Percentiles rank a stretch among this genome's conserved stretches.
Conservation (phyloP, 208 protist species). For the Trypanosoma congolense region DNA sequence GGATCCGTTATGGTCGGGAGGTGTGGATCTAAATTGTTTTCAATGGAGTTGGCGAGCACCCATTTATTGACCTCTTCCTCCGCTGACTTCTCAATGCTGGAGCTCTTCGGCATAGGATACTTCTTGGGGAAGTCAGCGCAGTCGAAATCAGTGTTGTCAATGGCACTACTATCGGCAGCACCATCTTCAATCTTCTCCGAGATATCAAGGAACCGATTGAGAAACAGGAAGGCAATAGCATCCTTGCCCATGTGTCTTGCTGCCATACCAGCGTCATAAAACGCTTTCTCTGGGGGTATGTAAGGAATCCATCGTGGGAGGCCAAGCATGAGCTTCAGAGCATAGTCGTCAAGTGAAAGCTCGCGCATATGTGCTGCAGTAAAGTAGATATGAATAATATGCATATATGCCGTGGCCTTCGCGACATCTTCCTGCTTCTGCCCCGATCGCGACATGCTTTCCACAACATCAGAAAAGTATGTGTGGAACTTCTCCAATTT, state of each 20-base stretch:
- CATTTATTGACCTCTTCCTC: slow-evolving; percentile 88
- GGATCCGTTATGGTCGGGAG: slow-evolving; percentile 64
- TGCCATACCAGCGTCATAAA: slow-evolving; percentile 94
- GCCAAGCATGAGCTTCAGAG: slow-evolving; percentile 82
- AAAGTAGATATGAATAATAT: slow-evolving; percentile 85
- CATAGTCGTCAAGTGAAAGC: slow-evolving; percentile 62
- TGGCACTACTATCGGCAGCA: slow-evolving; percentile 53
- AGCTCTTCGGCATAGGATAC: slow-evolving; percentile 70
- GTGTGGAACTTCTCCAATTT: slow-evolving; percentile 58
- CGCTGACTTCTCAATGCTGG: slow-evolving; percentile 30
- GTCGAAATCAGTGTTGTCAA: slow-evolving; percentile 91
- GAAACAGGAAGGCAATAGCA: slow-evolving; percentile 91
- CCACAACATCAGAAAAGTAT: slow-evolving; percentile 55
- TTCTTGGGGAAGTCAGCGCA: slow-evolving; percentile 85
- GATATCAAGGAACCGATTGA: slow-evolving; percentile 95
- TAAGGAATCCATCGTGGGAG: slow-evolving; percentile 89
- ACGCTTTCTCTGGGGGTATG: slow-evolving; percentile 93
- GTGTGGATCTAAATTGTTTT: slow-evolving; percentile 50
- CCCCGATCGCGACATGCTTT: slow-evolving; percentile 72
- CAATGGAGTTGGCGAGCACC: slow-evolving; percentile 90
- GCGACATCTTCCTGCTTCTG: slow-evolving; percentile 79
- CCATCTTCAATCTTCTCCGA: slow-evolving; percentile 91
- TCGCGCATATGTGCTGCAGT: slow-evolving; percentile 59
- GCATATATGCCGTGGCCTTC: slow-evolving; percentile 52
- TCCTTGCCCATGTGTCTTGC: slow-evolving; percentile 55